These are phyloP conservation scores for Rhododendron griersonianum DNA, from an alignment of 148 eudicot species.

Conservation along the genomic window DNA sequence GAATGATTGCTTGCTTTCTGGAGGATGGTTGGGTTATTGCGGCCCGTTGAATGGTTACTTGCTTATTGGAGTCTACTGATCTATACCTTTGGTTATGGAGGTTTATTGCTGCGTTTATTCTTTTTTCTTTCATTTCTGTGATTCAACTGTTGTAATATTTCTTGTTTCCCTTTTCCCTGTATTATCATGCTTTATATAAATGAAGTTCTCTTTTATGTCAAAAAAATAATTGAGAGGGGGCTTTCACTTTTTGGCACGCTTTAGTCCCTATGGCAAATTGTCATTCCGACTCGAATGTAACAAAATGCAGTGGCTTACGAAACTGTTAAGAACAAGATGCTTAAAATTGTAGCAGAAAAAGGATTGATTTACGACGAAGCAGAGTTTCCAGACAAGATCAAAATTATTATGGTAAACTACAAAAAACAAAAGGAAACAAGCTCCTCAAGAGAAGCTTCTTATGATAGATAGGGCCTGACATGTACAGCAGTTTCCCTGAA, in stretches of 20 bases:
- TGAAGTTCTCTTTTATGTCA: too few relatives aligned
- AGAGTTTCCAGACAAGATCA: background rate
- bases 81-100: too few relatives aligned
- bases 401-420: background rate
- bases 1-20: too few relatives aligned
- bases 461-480: constrained; percentile 23
- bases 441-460: background rate
- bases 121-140: too few relatives aligned
- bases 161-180: too few relatives aligned
- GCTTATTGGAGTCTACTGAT: too few relatives aligned
- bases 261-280: background rate
- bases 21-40: too few relatives aligned
- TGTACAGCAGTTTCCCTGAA: constrained; percentile 29
- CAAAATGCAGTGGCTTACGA: background rate
- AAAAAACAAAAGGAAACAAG: background rate
- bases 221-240: background rate
- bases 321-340: background rate
- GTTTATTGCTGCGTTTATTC: too few relatives aligned
- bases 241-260: background rate
- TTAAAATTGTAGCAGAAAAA: background rate
- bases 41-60: too few relatives aligned
- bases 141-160: too few relatives aligned
- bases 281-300: background rate
- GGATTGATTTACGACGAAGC: background rate
- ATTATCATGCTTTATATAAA: too few relatives aligned